Percentiles rank a stretch among this genome's conserved stretches.
phyloP scores from a whole-genome alignment of 257 asterid genomes.

The Solanum tarijense region DNA sequence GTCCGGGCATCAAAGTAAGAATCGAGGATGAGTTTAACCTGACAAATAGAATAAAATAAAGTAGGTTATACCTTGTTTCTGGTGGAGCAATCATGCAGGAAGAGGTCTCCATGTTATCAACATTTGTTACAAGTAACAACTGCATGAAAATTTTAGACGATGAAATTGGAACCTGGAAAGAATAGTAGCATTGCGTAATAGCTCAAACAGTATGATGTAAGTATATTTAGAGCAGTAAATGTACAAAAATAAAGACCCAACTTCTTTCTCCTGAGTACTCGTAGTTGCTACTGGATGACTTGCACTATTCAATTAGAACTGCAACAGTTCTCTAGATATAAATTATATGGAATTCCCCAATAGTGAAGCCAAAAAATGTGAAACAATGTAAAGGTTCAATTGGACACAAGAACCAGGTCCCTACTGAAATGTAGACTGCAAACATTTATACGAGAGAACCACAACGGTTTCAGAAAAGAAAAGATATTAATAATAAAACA shows the following conservation, averaged over 20 bases:
- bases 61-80: neutral
- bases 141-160: neutral
- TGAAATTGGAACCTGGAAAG: neutral
- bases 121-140: neutral
- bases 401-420: neutral
- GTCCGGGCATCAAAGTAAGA: neutral
- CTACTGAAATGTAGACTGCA: neutral
- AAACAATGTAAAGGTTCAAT: neutral
- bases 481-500: neutral
- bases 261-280: neutral
- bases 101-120: neutral
- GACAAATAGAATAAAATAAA: neutral
- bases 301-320: neutral
- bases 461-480: neutral
- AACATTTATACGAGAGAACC: neutral
- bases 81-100: conserved; percentile 1
- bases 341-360: neutral
- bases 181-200: neutral
- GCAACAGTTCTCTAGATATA: neutral
- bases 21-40: neutral
- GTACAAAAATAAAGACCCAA: neutral
- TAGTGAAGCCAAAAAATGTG: neutral
- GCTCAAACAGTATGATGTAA: neutral
- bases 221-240: neutral
- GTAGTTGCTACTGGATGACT: neutral